phyloP scores from a whole-genome alignment of 2,329 filamentous ascomycete species.

The Pseudopyrenochaeta lycopersici region DNA sequence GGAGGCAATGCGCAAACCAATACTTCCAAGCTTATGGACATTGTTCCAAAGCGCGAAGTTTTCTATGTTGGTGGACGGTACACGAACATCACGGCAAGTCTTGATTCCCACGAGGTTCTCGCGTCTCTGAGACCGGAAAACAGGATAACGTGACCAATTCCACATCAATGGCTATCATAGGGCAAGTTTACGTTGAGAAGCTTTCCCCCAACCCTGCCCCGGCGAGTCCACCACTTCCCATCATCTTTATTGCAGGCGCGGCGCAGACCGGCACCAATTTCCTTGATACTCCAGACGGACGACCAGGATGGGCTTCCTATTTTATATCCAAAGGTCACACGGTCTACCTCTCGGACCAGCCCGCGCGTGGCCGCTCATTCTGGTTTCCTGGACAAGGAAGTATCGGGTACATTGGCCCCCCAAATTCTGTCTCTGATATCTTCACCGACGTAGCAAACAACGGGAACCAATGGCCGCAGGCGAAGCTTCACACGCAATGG shows the following conservation, averaged over 20 bases:
- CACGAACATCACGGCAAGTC: constrained; percentile 17
- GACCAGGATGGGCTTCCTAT: constrained; percentile 59
- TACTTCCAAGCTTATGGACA: constrained; percentile 10
- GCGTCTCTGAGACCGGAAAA: constrained; percentile 1
- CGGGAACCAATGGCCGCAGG: constrained; percentile 51
- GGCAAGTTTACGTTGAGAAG: constrained; percentile 29
- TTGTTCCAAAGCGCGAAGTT: constrained; percentile 24
- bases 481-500: constrained; percentile 56
- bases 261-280: constrained; percentile 44
- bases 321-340: constrained; percentile 59
- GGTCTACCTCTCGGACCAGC: constrained; percentile 59
- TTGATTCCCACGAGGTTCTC: neutral
- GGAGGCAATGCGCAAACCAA: constrained; percentile 16
- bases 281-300: constrained; percentile 59
- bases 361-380: constrained; percentile 56
- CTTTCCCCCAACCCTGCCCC: constrained; percentile 16
- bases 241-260: constrained; percentile 41
- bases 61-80: constrained; percentile 24
- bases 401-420: constrained; percentile 29
- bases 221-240: constrained; percentile 10
- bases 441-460: constrained; percentile 47
- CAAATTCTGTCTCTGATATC: constrained; percentile 24
- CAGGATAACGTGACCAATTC: constrained; percentile 8
- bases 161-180: constrained; percentile 8
- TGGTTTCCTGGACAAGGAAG: constrained; percentile 44